phyloP scores from a whole-genome alignment of 148 eudicot species.

The Polygonum aviculare region DNA sequence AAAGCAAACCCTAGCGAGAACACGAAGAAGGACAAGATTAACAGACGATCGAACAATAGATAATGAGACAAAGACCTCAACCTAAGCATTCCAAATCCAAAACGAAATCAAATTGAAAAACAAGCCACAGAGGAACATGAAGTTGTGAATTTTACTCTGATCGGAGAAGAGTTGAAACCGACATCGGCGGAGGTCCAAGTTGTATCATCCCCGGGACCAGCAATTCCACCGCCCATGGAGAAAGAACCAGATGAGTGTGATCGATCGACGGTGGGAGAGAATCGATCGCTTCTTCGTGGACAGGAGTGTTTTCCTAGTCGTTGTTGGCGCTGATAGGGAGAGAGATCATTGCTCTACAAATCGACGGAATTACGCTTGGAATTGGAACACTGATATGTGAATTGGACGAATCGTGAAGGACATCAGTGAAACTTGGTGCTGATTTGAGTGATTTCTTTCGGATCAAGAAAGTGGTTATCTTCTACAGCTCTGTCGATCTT shows the following conservation, averaged over 20 bases:
- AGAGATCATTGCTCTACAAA: not conserved
- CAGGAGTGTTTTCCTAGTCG: not conserved
- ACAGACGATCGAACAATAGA: not conserved
- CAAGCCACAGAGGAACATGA: not conserved
- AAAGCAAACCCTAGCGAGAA: not conserved
- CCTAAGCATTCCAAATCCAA: not conserved
- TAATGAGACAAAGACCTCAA: not conserved
- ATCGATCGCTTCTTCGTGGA: not conserved
- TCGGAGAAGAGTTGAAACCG: not conserved
- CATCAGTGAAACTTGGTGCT: not conserved
- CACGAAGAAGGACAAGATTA: not conserved
- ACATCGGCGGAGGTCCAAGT: not conserved
- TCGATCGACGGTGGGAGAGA: not conserved
- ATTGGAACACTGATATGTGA: not conserved
- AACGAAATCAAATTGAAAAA: not conserved
- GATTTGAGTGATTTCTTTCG: not conserved
- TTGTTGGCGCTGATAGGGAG: not conserved
- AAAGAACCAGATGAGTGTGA: not conserved
- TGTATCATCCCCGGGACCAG: not conserved
- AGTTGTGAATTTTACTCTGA: not conserved
- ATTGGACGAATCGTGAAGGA: not conserved
- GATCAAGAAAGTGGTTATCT: not conserved
- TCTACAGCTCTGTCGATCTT: too few species aligned
- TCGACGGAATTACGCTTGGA: not conserved
- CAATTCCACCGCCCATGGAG: not conserved